Evolutionary conservation across 257 asterid genomes (phyloP).

Genomic region (Penstemon barbatus): DNA sequence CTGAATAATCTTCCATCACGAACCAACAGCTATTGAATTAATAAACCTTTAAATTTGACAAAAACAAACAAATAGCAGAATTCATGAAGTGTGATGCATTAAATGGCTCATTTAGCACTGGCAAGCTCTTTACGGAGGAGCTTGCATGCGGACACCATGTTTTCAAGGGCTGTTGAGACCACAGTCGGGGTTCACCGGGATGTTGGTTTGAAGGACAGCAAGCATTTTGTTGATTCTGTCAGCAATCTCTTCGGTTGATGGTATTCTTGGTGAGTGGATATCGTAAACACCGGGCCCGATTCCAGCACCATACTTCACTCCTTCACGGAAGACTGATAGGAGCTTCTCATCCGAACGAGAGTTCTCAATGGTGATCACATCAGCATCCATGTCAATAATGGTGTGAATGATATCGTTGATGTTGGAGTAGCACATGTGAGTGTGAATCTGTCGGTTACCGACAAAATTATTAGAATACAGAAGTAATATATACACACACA

Average conservation of each 20-base stretch:
- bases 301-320: conserved; percentile 79
- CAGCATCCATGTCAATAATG: conserved; percentile 80
- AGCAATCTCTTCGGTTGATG: conserved; percentile 64
- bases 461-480: background rate
- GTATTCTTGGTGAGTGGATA: conserved; percentile 83
- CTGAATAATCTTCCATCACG: conserved; percentile 20
- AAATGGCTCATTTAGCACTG: conserved; percentile 51
- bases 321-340: conserved; percentile 79
- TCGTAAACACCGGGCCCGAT: conserved; percentile 85
- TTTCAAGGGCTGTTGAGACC: conserved; percentile 71
- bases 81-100: background rate
- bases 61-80: background rate
- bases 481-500: too few relatives aligned
- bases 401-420: conserved; percentile 79
- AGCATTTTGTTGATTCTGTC: conserved; percentile 81
- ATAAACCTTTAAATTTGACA: conserved; percentile 16
- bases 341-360: conserved; percentile 85
- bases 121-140: conserved; percentile 62
- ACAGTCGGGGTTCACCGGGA: conserved; percentile 80
- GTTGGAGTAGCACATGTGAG: conserved; percentile 92
- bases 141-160: conserved; percentile 73
- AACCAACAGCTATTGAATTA: conserved; percentile 31
- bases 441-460: conserved; percentile 55
- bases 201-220: conserved; percentile 71
- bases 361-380: conserved; percentile 81